Base-by-base conservation (phyloP, 768 basidiomycete genomes). In the Boletus vinaceobasis region DNA sequence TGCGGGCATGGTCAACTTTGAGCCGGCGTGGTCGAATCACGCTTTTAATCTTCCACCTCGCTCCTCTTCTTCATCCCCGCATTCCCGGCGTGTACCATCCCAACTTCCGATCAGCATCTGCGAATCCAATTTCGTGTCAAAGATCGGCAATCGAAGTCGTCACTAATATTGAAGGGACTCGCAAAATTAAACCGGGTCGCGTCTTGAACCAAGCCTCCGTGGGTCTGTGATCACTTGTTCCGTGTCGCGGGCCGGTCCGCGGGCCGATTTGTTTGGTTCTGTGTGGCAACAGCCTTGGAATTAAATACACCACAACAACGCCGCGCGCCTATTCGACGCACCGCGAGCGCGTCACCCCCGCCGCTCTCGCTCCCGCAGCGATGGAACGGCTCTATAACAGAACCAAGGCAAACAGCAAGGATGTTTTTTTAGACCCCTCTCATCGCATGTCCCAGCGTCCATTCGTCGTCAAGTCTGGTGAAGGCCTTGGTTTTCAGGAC, bases 231-330 rank as follows among this genome's bases (percentile, higher is more conserved):
- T 43, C 17, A 17, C 27, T 7, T 36, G 6, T 17, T 26, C 21
- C 32, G 7, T 23, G 6, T 29, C 38, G 3, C 43, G 52, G 43
- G 23, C 58, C 58, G 51, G n/a, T 11, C 0, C 14, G 23, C 48
- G 37, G 33, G 40, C 52, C 58, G 17, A 6, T 43, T 39, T 54
- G 14, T 67, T 64, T 67, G 58, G 13, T 14, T 10, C 32, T 58
- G 55, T 67, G 40, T 62, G 56, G 56, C 60, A 65, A 57, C 32
- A 40, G 36, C 70, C 37, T 69, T 51, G 14, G 29, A 63, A 67
- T 60, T 23, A 46, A 71, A 69, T 57, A 70, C 15, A 55, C 33
- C 39, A 65, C 66, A 69, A 69, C 60, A 69, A 71, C 67, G 61
- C 61, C 59, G 45, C 58, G 50, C 63, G 57, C 37, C 6, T 52